phyloP scores from a whole-genome alignment of 1,139 yeast species.

The Nadsonia starkeyi-henricii region DNA sequence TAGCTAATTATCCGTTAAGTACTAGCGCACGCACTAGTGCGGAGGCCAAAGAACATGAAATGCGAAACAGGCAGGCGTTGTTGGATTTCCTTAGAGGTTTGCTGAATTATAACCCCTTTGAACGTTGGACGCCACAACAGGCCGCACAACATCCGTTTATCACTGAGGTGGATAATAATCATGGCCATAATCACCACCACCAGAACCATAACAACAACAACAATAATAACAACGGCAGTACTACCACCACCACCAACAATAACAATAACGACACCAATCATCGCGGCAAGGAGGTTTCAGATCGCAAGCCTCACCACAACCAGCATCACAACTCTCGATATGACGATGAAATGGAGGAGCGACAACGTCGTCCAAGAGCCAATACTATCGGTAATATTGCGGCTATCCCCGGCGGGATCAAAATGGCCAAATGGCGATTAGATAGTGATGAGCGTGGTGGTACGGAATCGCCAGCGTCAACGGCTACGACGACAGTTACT shows the following conservation, averaged over 20 bases:
- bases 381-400: neutral
- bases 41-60: too few species aligned
- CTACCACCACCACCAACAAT: neutral
- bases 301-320: too few species aligned
- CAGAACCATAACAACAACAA: neutral
- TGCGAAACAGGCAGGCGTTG: slow-evolving; percentile 46
- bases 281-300: too few species aligned
- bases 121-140: slow-evolving; percentile 94
- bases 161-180: slow-evolving; percentile 22
- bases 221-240: neutral
- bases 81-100: slow-evolving; percentile 69
- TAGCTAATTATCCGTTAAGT: slow-evolving; percentile 50
- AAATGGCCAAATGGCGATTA: neutral
- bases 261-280: neutral
- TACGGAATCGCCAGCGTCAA: neutral
- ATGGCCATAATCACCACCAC: neutral
- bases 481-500: neutral
- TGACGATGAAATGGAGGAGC: too few species aligned
- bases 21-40: too few species aligned
- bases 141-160: slow-evolving; percentile 88
- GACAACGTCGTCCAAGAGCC: neutral
- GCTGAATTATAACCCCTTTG: slow-evolving; percentile 75
- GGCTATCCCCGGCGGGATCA: neutral
- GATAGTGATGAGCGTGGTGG: neutral
- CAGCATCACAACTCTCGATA: too few species aligned